phyloP scores from a whole-genome alignment of 2,329 filamentous ascomycete genomes.

The Aureobasidium subglaciale region DNA sequence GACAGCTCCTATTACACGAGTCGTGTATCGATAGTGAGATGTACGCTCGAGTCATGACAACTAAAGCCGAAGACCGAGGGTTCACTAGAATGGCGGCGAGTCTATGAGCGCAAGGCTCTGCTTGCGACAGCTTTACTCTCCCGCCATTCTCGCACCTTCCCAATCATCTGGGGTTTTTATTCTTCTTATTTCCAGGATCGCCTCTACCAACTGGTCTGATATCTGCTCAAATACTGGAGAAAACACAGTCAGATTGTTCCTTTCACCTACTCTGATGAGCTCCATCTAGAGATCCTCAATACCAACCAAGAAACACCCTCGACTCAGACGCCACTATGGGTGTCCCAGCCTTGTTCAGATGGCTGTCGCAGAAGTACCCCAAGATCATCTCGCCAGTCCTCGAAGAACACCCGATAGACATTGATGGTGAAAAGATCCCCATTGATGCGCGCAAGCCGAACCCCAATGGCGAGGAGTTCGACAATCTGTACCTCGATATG shows the following conservation, averaged over 20 bases:
- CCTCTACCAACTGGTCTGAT: neutral
- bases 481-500: slow-evolving; percentile 98
- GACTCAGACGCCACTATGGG: slow-evolving; percentile 55
- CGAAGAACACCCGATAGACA: slow-evolving; percentile 72
- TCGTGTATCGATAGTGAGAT: neutral
- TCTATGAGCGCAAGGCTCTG: slow-evolving; percentile 3
- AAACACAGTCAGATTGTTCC: neutral
- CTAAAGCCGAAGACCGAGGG: neutral
- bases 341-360: slow-evolving; percentile 91
- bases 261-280: neutral
- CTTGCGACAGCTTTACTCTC: neutral
- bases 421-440: slow-evolving; percentile 79
- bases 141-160: neutral
- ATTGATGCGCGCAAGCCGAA: slow-evolving; percentile 80
- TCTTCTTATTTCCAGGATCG: neutral
- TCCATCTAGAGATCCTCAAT: neutral
- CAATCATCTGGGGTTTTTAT: neutral
- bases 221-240: neutral
- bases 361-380: slow-evolving; percentile 93
- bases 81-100: neutral
- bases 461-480: slow-evolving; percentile 94
- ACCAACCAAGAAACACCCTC: neutral
- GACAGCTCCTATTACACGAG: slow-evolving; percentile 3
- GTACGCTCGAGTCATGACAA: neutral
- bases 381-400: slow-evolving; percentile 92